A percentile compares a stretch with the other conserved stretches of the same genome.
These are phyloP conservation scores for Saccharomyces hybrid DNA, from an alignment of 1,139 yeast species.

Conservation along the genomic window DNA sequence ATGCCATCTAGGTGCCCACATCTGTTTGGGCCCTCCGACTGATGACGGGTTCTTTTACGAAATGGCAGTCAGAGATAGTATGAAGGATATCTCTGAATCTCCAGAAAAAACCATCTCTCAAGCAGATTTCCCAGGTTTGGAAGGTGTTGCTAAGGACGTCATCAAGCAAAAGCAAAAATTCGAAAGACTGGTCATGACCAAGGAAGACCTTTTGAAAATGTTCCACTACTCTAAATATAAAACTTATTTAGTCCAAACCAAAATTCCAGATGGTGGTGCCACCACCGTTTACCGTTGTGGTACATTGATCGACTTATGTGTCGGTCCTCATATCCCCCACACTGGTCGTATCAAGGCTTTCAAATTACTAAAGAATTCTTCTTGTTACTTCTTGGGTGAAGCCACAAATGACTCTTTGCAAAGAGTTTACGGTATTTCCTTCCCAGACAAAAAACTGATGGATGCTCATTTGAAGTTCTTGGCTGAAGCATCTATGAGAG, in stretches of 20 bases:
- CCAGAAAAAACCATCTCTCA: constrained; percentile 71
- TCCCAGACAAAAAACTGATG: constrained; percentile 97
- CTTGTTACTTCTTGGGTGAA: constrained; percentile 95
- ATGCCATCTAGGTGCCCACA: constrained; percentile 89
- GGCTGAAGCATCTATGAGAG: constrained; percentile 95
- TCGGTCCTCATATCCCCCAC: constrained; percentile 97
- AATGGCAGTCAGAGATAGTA: constrained; percentile 65
- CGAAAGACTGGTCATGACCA: constrained; percentile 85
- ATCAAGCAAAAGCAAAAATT: constrained; percentile 95
- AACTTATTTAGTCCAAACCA: constrained; percentile 75
- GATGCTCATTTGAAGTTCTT: constrained; percentile 90
- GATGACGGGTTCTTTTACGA: constrained; percentile 97
- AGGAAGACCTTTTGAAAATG: constrained; percentile 87
- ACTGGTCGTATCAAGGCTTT: constrained; percentile 94
- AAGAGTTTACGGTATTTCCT: constrained; percentile 95
- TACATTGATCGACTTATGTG: constrained; percentile 91
- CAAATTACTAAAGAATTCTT: constrained; percentile 89
- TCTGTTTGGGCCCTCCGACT: constrained; percentile 93
- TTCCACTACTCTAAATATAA: constrained; percentile 93
- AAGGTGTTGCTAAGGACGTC: constrained; percentile 81
- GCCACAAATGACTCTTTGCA: constrained; percentile 88
- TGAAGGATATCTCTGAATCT: constrained; percentile 37
- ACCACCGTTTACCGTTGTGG: constrained; percentile 98
- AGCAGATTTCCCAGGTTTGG: constrained; percentile 76
- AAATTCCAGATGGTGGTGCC: constrained; percentile 92